phyloP scores from a whole-genome alignment of 2,329 filamentous ascomycete species.

The Dothistroma pini region DNA sequence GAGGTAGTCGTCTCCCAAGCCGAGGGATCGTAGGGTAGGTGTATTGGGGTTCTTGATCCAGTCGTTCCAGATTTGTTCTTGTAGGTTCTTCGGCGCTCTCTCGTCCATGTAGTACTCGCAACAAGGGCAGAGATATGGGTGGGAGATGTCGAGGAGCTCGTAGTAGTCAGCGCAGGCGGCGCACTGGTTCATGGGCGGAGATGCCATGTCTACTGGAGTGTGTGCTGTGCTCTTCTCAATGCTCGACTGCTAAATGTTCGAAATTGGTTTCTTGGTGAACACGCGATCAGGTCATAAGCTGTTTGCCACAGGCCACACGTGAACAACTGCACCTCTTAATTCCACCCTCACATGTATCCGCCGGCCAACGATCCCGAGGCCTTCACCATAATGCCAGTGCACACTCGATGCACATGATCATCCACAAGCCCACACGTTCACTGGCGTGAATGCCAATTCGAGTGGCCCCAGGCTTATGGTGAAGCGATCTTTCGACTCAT shows the following conservation, averaged over 20 bases:
- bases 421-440: neutral
- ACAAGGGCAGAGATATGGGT: too few relatives aligned
- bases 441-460: constrained; percentile 20
- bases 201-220: neutral
- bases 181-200: neutral
- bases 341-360: neutral
- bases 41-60: neutral
- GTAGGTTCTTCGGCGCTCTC: neutral
- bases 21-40: neutral
- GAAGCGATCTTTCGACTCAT: constrained; percentile 36
- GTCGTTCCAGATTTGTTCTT: neutral
- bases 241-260: neutral
- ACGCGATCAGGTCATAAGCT: neutral
- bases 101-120: neutral
- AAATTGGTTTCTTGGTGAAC: too few relatives aligned
- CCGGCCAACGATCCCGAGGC: neutral
- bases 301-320: neutral
- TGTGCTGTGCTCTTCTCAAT: neutral
- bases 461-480: constrained; percentile 25
- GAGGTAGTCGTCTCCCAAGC: neutral
- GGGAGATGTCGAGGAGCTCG: too few relatives aligned
- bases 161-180: neutral
- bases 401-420: neutral
- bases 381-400: neutral
- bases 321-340: neutral